Base-by-base conservation (phyloP, 345 rosid genomes). In the Gossypium sturtianum region DNA sequence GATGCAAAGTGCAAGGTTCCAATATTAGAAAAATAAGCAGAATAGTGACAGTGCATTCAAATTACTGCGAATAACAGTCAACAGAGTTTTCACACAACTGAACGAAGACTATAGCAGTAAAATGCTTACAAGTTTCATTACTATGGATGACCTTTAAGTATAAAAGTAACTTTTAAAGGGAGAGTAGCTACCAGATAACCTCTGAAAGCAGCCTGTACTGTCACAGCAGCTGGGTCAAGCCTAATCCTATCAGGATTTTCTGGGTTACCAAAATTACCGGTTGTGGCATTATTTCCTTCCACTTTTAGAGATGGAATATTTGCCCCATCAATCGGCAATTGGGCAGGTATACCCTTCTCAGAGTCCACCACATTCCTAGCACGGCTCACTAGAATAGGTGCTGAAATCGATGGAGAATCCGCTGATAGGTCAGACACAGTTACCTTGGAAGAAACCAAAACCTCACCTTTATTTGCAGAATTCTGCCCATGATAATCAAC, bases 171-270 rank as follows among this genome's bases (percentile, higher is more conserved):
- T 49, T 49, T 60, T 8, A 49, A 65, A 79, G 62, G 56, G 72
- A 71, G 11, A 79, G 75, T 25, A 70, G 52, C 74, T 83, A 91
- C 97, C 97, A 83, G 87, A 81, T 76, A 85, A 75, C 93, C 91
- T 83, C 93, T 87, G 75, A 88, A 73, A 67, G 89, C 92, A 80
- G 97, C 87, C 79, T 91, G 97, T 48, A 83, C 86, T 74, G 75
- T 84, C 4, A 73, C 87, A n/a, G 89, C 97, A 81, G 94, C 92
- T 76, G 82, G 77, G 72, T 89, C 88, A 20, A 73, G 86, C 79
- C 78, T 84, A 63, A 79, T 68, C 49, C 80, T 78, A 73, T 78
- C 87, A 70, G 84, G 67, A 79, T 78, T 91, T 66, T 82, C 82
- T 25, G 49, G 76, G 48, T 84, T 76, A 74, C 79, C 81, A 52